These are phyloP conservation scores for Kwoniella heveanensis DNA, from an alignment of 768 basidiomycete genomes.

Conservation along the genomic window DNA sequence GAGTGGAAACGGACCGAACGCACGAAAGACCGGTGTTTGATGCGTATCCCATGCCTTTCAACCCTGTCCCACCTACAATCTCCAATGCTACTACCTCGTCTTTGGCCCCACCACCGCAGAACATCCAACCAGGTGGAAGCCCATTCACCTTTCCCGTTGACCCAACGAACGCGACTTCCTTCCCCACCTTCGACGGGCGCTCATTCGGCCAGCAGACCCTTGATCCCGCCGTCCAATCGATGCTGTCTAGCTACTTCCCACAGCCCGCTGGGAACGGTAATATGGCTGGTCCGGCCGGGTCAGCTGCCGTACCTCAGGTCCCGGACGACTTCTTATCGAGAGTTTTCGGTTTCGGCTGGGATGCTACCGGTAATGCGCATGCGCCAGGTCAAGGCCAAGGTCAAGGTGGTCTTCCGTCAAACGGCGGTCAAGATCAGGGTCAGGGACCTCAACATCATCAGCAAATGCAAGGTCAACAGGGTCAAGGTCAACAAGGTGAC, in stretches of 20 bases:
- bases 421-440: background rate
- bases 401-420: slow-evolving; percentile 6
- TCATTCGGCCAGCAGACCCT: slow-evolving; percentile 14
- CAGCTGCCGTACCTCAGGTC: slow-evolving; percentile 19
- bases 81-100: slow-evolving; percentile 17
- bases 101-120: background rate
- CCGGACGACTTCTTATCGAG: slow-evolving; percentile 51
- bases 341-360: slow-evolving; percentile 50
- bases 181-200: slow-evolving; percentile 25
- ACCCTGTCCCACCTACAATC: slow-evolving; percentile 21
- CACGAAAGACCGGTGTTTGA: slow-evolving; percentile 42
- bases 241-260: slow-evolving; percentile 50
- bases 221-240: slow-evolving; percentile 48
- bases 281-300: slow-evolving; percentile 15
- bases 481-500: background rate
- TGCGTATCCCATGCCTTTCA: slow-evolving; percentile 45
- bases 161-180: slow-evolving; percentile 21
- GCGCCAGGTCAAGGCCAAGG: slow-evolving; percentile 4
- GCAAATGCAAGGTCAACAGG: background rate
- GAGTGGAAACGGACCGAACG: slow-evolving; percentile 6
- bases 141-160: slow-evolving; percentile 37
- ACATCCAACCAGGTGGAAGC: background rate
- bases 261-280: slow-evolving; percentile 3
- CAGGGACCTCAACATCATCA: too few relatives aligned
- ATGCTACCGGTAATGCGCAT: slow-evolving; percentile 10